Percentiles rank a stretch among this genome's conserved stretches.
phyloP scores from a whole-genome alignment of 257 asterid genomes.

The Cynanchum wilfordii region DNA sequence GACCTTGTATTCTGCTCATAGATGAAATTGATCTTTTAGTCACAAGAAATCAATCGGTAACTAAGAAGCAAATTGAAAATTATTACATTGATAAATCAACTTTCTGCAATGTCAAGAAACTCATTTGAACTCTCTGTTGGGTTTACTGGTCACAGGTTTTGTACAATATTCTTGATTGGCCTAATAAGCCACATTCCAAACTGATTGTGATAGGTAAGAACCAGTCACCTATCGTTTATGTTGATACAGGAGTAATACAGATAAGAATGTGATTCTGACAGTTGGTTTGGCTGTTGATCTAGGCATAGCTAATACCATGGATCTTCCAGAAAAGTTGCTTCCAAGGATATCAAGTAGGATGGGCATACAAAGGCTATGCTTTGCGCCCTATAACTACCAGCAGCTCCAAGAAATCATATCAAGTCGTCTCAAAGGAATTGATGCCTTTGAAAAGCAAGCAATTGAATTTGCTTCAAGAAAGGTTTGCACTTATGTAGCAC shows the following conservation, averaged over 20 bases:
- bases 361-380: constrained; percentile 99
- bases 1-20: constrained; percentile 89
- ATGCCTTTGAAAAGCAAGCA: constrained; percentile 80
- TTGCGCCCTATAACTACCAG: constrained; percentile 83
- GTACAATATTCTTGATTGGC: constrained; percentile 98
- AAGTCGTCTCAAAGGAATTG: constrained; percentile 79
- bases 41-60: constrained; percentile 89
- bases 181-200: constrained; percentile 80
- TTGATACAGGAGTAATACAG: not conserved
- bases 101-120: not conserved
- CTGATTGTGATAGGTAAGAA: constrained; percentile 76
- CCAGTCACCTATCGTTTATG: constrained; percentile 13
- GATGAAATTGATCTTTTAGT: constrained; percentile 94
- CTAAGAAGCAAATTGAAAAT: constrained; percentile 12
- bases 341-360: constrained; percentile 98
- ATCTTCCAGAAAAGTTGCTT: constrained; percentile 97
- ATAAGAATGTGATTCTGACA: constrained; percentile 1
- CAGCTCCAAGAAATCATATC: constrained; percentile 91
- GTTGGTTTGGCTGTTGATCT: constrained; percentile 18
- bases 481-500: constrained; percentile 38
- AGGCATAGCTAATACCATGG: constrained; percentile 99
- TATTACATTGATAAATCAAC: not conserved
- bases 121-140: not conserved
- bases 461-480: constrained; percentile 94
- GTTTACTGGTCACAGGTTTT: constrained; percentile 52